Base-by-base conservation (phyloP, 2,329 filamentous ascomycete genomes). In the Epichloe amarillans region DNA sequence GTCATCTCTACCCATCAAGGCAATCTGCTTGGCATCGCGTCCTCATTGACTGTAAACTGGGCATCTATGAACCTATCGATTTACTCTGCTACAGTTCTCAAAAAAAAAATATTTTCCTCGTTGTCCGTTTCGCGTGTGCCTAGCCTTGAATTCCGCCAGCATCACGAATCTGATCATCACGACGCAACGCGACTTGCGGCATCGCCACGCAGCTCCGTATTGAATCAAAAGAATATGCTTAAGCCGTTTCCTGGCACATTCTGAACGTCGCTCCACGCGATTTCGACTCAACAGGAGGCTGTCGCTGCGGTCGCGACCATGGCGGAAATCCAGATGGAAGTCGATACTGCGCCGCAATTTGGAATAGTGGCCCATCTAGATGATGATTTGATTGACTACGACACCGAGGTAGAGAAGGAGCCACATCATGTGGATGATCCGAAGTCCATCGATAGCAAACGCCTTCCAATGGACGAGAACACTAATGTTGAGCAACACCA, bases 371-470 rank as follows among this genome's bases (percentile, higher is more conserved):
- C 47, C 5, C 58, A 55, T 23, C 52, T 55, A 7, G 63, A 67
- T 39, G 62, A 68, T 14, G 67, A 70, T 50, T 54, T 68, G 23
- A 66, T 69, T 47, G 62, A 67, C 51, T 70, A 67, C 40, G 67
- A 69, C 33, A 66, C 62, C 48, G 67, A 63, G 41, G 46, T 54
- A 33, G 50, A 56, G n/a, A 50, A 49, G 26, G 15, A 26, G 33
- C 26, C 19, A 30, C 8, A 47, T 19, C 3, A 6, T 30, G 33
- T 14, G 26, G 33, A 36, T 3, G 19, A 37, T 4, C 26, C 8
- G 10, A n/a, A 43, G 11, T 23, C 12, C 7, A 19, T 36, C n/a
- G 12, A 21, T 14, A 12, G 30, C 5, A 11, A 33, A 46, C 4
- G n/a, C 19, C n/a, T 36, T 4, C 19, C 47, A 45, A 10, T 19